These are phyloP conservation scores for Beauveria scarabaeidicola DNA, from an alignment of 2,329 filamentous ascomycete genomes.

Conservation along the genomic window DNA sequence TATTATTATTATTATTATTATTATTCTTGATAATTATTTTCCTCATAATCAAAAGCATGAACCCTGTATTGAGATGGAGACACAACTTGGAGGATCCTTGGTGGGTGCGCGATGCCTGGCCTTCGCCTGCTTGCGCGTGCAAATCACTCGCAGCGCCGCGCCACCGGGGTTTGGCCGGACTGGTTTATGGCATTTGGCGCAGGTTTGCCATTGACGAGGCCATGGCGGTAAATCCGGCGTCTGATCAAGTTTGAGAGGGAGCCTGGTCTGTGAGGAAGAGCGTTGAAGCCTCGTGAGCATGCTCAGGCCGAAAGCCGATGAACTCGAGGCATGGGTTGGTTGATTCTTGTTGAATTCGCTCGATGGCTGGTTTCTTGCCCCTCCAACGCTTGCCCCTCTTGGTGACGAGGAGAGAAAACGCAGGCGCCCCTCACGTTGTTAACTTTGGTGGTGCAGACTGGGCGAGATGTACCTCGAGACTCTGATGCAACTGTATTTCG, in stretches of 20 bases:
- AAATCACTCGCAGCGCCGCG: constrained; percentile 1
- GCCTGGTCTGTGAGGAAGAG: neutral
- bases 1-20: too few species aligned
- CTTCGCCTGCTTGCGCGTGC: neutral
- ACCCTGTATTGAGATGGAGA: constrained; percentile 3
- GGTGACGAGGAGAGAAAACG: neutral
- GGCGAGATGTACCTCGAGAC: neutral
- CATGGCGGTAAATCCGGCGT: neutral
- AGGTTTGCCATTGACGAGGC: neutral
- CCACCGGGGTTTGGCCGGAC: neutral
- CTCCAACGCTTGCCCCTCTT: neutral
- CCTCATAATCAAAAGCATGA: neutral
- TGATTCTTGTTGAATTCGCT: neutral
- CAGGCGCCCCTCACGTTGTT: neutral
- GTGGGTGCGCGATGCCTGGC: neutral
- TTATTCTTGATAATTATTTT: neutral
- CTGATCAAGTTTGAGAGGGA: neutral
- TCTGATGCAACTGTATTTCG: too few species aligned
- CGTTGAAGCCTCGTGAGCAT: neutral
- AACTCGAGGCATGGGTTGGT: neutral
- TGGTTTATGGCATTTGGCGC: neutral
- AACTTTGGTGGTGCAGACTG: neutral
- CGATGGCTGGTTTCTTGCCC: neutral
- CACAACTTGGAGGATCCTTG: neutral
- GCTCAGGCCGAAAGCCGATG: neutral